Evolutionary conservation across 2,329 filamentous ascomycete genomes (phyloP).

Genomic region (Eurotiales sp.): DNA sequence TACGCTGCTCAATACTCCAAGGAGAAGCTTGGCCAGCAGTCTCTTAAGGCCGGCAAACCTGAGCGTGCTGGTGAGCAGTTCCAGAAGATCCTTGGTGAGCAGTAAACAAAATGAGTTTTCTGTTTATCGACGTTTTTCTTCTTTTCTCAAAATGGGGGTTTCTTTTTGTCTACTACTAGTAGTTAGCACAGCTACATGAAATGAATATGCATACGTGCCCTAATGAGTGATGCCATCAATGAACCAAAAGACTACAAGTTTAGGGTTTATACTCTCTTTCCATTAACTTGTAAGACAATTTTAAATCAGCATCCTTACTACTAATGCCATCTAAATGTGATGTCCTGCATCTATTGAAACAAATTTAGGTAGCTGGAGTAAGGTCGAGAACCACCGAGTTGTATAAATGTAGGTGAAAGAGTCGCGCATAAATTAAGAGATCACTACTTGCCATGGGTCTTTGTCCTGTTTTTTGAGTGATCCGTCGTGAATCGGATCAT

Average conservation of each 20-base stretch:
- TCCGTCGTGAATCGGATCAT: too few relatives aligned
- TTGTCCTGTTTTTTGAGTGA: too few relatives aligned
- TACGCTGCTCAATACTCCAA: constrained; percentile 89
- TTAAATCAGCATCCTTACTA: too few relatives aligned
- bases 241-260: constrained; percentile 1
- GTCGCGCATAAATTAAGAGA: too few relatives aligned
- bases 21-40: constrained; percentile 73
- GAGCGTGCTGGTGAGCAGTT: constrained; percentile 52
- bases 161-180: constrained; percentile 13
- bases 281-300: too few relatives aligned
- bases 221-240: constrained; percentile 15
- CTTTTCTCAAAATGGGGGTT: constrained; percentile 10
- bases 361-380: too few relatives aligned
- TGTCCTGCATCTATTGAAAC: too few relatives aligned
- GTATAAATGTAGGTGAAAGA: too few relatives aligned
- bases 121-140: neutral
- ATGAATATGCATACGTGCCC: constrained; percentile 16
- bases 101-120: constrained; percentile 36
- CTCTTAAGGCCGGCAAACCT: constrained; percentile 61
- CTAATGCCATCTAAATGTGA: too few relatives aligned
- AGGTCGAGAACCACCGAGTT: too few relatives aligned
- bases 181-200: constrained; percentile 17
- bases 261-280: too few relatives aligned
- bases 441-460: too few relatives aligned
- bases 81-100: constrained; percentile 49